Evolutionary conservation across 495 filamentous ascomycete species (phyloP), one percentile per base, ranked within the genome.

Genomic region (Cryomyces minteri): DNA sequence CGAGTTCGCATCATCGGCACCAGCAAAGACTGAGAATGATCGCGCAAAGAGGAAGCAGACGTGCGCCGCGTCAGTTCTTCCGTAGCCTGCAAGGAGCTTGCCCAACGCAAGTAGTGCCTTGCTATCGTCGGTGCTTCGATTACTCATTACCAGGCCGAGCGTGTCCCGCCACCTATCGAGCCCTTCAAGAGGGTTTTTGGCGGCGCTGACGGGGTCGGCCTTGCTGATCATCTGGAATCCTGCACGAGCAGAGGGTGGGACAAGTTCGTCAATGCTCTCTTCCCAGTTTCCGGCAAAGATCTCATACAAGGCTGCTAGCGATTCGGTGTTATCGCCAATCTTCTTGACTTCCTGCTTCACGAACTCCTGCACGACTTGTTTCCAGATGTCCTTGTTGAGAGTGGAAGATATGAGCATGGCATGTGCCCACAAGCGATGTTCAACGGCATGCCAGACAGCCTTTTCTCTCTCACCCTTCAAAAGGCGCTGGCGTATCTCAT

Each of bases 141-240:
- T 96, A 65, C 76, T 85, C 29, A 95, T 61, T 32, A 95, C 74
- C 48, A 96, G 61, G 1, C 79, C 77, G 12, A 96, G 63, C 2
- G 88, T 94, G 60, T 99, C 90, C 43, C 75, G 76, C 92, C 92
- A 99, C 55, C 82, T 82, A 51, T 94, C 82, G 28, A 99, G 68
- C 11, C 90, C 90, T 55, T 82, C 82, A 18, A 84, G 64, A 0
- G 80, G 79, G 58, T 86, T 80, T 53, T 80, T 82, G 6, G 78
- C 70, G 18, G 73, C 54, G 4, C 72, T 79, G 41, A 70, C 63
- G 28, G 71, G 66, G 48, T 74, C 66, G 30, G 74, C 67, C 43
- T 77, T 80, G 54, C 77, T 85, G 48, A 92, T 70, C 67, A 99
- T 80, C 57, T 90, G 85, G 48, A 95, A 73, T 5, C 92, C 92